These are phyloP conservation scores for Carex sylvatica DNA, from an alignment of 202 grass and related monocot species.

Conservation along the genomic window DNA sequence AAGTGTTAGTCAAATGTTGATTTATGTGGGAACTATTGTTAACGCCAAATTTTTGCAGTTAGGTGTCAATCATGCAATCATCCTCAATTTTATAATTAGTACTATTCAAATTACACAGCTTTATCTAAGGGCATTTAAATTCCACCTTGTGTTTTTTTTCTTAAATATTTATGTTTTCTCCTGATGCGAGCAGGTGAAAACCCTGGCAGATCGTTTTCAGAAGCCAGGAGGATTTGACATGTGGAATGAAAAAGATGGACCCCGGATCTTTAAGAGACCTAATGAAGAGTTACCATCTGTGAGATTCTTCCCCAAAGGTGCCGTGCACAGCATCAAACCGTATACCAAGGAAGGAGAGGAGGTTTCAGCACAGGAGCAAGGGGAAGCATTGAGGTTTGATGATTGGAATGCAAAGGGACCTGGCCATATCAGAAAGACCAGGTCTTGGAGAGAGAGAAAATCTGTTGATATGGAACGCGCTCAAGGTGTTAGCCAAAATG, in stretches of 20 bases:
- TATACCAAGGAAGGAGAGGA: constrained; percentile 19
- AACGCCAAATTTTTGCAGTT: not conserved
- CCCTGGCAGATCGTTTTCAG: constrained; percentile 88
- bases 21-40: not conserved
- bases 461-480: not conserved
- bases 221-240: constrained; percentile 80
- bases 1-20: not conserved
- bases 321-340: constrained; percentile 65
- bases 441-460: constrained; percentile 18
- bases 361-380: not conserved
- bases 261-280: constrained; percentile 59
- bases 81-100: not conserved
- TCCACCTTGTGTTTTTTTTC: no score
- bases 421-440: constrained; percentile 24
- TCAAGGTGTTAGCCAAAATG: constrained; percentile 45
- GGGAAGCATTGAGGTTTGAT: constrained; percentile 6
- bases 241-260: constrained; percentile 91
- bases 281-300: constrained; percentile 44
- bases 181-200: constrained; percentile 53
- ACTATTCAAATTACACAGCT: not conserved
- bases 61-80: not conserved
- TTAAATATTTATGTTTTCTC: not conserved
- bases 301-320: constrained; percentile 81
- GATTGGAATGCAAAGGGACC: constrained; percentile 7
- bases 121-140: not conserved